Percentiles rank a stretch among this genome's conserved stretches.
Conservation (phyloP, 1,284 basidiomycete genomes). For the Ustilago hordei region DNA sequence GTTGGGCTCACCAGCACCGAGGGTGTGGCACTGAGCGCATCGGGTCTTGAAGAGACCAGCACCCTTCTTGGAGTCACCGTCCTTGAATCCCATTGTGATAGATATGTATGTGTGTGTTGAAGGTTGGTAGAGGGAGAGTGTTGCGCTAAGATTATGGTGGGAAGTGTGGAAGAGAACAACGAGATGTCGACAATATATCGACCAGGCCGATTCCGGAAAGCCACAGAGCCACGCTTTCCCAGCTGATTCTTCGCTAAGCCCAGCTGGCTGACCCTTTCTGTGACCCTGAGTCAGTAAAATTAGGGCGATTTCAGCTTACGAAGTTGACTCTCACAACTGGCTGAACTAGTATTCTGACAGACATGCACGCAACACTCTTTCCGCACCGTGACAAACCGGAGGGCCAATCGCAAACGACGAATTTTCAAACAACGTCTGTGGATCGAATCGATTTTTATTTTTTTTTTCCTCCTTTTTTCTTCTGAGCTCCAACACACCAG, state of each 20-base stretch:
- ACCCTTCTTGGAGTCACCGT: constrained; percentile 65
- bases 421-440: constrained; percentile 4
- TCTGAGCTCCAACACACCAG: background rate
- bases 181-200: constrained; percentile 16
- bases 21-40: constrained; percentile 96
- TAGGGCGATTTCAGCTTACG: constrained; percentile 26
- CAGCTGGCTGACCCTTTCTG: constrained; percentile 1
- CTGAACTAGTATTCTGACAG: background rate
- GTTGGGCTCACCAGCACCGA: constrained; percentile 83
- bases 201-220: constrained; percentile 11
- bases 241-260: constrained; percentile 8
- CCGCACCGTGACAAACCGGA: background rate
- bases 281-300: constrained; percentile 13
- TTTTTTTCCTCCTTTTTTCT: background rate
- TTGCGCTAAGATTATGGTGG: constrained; percentile 17
- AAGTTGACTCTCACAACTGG: constrained; percentile 4
- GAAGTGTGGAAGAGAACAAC: background rate
- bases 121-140: background rate
- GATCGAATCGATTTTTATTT: constrained; percentile 1
- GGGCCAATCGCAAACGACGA: constrained; percentile 12
- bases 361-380: background rate
- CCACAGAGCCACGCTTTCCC: background rate
- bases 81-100: constrained; percentile 58
- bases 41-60: constrained; percentile 76
- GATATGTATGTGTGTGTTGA: constrained; percentile 9